Evolutionary conservation across 768 basidiomycete genomes (phyloP), one percentile per base, ranked within the genome.

Genomic region (Suillus lakei): DNA sequence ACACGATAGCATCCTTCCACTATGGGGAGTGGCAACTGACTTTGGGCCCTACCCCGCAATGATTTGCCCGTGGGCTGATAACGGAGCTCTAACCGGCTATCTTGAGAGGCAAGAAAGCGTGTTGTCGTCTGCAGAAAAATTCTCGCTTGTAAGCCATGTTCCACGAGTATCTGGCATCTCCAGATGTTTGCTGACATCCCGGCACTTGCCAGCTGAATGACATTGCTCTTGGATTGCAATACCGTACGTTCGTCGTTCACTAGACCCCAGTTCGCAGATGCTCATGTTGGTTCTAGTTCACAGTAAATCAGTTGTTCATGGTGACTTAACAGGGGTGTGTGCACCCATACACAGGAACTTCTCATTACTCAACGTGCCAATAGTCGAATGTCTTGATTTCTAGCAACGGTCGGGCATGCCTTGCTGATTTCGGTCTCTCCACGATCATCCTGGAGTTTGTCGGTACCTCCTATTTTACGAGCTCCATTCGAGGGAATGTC

Each of bases 391-490:
- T 66, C 43, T 51, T 66, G 13, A 60, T 83, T 13, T 13, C 5
- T 48, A 23, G 12, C 13, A 48, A 48, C 10, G n/a, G n/a, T 13
- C 46, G 46, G n/a, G 46, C 23, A 48, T 48, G 46, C 23, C n/a
- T 48, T 12, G 46, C 46, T 48, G 46, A 48, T 48, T 48, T 83
- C 64, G 83, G 82, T 4, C 70, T 83, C 7, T 83, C 81, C 26
- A 80, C 68, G 26, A 76, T 83, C 55, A 70, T 78, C 16, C 71
- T 70, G n/a, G 79, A 81, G 62, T 72, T 78, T 60, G 69, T 75
- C 39, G 70, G 73, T 18, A 5, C 75, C 71, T 62, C 50, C 6
- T 62, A 62, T 28, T 8, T 54, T 23, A 62, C 46, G 46, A 48
- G 46, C 12, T 23, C 46, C 12, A 48, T 48, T 13, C 46, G 46